These are phyloP conservation scores for Colletotrichum ledebouriae DNA, from an alignment of 2,329 filamentous ascomycete species.

Conservation along the genomic window DNA sequence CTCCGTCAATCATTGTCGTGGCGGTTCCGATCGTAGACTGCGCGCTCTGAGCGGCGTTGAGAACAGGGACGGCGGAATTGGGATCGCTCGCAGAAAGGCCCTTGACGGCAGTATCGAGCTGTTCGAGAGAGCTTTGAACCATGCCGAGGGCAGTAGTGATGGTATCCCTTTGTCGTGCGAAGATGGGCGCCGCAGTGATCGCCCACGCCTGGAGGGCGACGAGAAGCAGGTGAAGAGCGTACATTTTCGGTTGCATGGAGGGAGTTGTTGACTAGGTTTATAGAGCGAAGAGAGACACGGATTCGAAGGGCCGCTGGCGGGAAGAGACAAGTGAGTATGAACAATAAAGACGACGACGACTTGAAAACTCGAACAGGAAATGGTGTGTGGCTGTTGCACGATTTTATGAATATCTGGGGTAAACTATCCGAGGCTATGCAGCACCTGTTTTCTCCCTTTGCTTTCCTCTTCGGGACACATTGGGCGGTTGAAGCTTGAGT, in stretches of 20 bases:
- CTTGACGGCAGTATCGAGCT: constrained; percentile 37
- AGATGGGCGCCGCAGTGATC: constrained; percentile 29
- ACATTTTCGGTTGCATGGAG: constrained; percentile 14
- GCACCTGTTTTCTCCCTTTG: constrained; percentile 21
- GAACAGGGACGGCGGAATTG: constrained; percentile 21
- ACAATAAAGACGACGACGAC: constrained; percentile 18
- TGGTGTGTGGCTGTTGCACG: constrained; percentile 25
- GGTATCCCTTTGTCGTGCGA: constrained; percentile 24
- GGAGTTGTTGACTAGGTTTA: constrained; percentile 10
- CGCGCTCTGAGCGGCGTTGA: constrained; percentile 29
- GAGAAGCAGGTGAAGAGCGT: constrained; percentile 19
- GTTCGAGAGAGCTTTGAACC: constrained; percentile 21
- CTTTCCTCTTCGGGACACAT: constrained; percentile 19
- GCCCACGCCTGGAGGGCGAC: constrained; percentile 38
- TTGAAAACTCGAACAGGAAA: not conserved
- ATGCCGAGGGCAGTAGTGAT: constrained; percentile 34
- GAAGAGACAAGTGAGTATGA: not conserved
- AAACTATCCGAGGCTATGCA: constrained; percentile 1
- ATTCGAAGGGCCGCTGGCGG: constrained; percentile 2
- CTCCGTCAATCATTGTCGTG: constrained; percentile 16
- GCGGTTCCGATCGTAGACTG: constrained; percentile 18
- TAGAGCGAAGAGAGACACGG: not conserved
- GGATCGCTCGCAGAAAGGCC: constrained; percentile 22
- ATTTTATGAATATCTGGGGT: constrained; percentile 29
- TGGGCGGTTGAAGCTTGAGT: constrained; percentile 21